Evolutionary conservation across 2,329 filamentous ascomycete genomes (phyloP).

Genomic region (Exserohilum turcica): DNA sequence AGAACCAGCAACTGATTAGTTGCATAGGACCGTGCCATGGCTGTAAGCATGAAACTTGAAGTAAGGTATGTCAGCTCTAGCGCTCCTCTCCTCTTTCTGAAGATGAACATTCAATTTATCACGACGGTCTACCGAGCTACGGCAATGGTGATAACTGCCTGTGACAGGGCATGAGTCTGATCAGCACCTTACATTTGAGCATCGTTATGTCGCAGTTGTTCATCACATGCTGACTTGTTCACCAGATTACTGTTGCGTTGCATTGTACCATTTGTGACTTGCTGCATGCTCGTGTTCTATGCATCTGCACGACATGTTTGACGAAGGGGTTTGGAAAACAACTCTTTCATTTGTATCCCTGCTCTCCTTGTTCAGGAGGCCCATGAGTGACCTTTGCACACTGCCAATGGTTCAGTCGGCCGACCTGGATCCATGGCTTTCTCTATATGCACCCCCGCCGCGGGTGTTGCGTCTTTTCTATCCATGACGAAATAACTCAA

Average conservation of each 20-base stretch:
- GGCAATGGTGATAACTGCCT: conserved; percentile 79
- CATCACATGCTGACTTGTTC: conserved; percentile 13
- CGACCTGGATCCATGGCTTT: background rate
- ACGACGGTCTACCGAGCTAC: conserved; percentile 88
- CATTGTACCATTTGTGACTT: background rate
- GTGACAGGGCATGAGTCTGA: conserved; percentile 68
- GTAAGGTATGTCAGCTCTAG: background rate
- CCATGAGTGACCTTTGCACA: background rate
- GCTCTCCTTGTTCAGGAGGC: background rate
- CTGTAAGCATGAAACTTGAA: background rate
- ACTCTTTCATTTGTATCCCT: background rate
- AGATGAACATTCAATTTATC: conserved; percentile 60
- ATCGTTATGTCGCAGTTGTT: background rate
- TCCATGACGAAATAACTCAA: conserved; percentile 38
- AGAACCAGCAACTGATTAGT: conserved; percentile 13
- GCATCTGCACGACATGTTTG: background rate
- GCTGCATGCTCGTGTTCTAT: background rate
- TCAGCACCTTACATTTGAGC: conserved; percentile 9
- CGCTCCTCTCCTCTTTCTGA: conserved; percentile 18
- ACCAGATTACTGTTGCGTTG: background rate
- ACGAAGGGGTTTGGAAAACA: background rate
- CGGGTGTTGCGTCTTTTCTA: background rate
- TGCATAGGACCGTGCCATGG: conserved; percentile 3
- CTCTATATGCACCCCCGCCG: background rate
- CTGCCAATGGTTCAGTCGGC: background rate